Percentiles rank a stretch among this genome's conserved stretches.
phyloP scores from a whole-genome alignment of 2,329 filamentous ascomycete genomes.

The Juglanconis sp. region DNA sequence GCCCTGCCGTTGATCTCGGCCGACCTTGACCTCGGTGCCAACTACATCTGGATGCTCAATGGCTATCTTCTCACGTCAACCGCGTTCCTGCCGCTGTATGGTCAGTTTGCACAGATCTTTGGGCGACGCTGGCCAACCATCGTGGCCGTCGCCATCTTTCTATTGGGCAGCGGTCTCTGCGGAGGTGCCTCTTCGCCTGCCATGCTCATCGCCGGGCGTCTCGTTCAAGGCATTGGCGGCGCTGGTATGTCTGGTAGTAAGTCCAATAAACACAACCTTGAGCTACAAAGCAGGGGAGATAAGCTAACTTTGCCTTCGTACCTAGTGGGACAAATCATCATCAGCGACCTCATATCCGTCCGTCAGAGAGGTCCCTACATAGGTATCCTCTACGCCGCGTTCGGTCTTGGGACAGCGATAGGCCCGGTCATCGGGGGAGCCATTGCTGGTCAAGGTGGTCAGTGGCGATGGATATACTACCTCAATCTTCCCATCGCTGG shows the following conservation, averaged over 20 bases:
- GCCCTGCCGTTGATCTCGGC: too few species aligned
- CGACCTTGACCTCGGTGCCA: too few species aligned
- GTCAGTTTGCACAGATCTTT: conserved; percentile 41
- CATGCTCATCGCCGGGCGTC: conserved; percentile 47
- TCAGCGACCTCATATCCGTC: conserved; percentile 20
- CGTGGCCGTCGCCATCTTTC: conserved; percentile 42
- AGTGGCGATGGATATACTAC: conserved; percentile 15
- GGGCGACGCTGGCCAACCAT: conserved; percentile 44
- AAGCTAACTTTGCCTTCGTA: too few species aligned
- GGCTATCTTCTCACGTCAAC: not conserved
- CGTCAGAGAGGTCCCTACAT: conserved; percentile 39
- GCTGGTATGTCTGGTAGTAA: conserved; percentile 29
- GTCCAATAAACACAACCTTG: too few species aligned
- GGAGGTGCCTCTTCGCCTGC: conserved; percentile 41
- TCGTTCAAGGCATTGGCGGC: conserved; percentile 46
- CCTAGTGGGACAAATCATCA: conserved; percentile 27
- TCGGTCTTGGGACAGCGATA: not conserved
- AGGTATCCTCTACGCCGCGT: conserved; percentile 24
- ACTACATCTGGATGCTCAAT: too few species aligned
- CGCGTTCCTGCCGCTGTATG: conserved; percentile 47
- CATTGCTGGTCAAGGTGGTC: not conserved
- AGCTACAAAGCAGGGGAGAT: too few species aligned
- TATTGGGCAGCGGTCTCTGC: conserved; percentile 49
- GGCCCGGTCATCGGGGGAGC: conserved; percentile 4
- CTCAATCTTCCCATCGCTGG: conserved; percentile 31